A percentile compares a stretch with the other conserved stretches of the same genome.
phyloP scores from a whole-genome alignment of 164 flowering plant species.

The Liquidambar formosana region DNA sequence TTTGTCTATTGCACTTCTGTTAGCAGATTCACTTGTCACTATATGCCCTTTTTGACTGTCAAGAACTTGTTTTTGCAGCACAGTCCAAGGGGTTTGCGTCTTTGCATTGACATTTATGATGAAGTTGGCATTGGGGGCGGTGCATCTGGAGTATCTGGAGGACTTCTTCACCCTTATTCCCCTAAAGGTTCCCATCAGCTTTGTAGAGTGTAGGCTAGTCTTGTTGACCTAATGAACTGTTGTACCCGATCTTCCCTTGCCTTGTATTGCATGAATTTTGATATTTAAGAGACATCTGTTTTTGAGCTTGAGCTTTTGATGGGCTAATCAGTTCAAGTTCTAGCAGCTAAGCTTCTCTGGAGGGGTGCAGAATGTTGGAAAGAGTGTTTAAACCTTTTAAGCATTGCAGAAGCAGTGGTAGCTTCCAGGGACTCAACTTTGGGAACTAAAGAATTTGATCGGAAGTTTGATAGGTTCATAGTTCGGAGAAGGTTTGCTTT shows the following conservation, averaged over 20 bases:
- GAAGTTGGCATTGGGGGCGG: conserved; percentile 94
- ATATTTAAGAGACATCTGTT: background rate
- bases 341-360: conserved; percentile 89
- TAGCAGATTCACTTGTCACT: too few relatives aligned
- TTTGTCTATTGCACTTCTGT: background rate
- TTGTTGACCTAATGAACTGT: background rate
- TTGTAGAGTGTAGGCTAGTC: conserved; percentile 12
- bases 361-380: conserved; percentile 80
- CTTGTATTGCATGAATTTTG: background rate
- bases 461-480: conserved; percentile 27
- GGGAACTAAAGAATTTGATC: conserved; percentile 16
- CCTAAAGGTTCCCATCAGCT: conserved; percentile 67
- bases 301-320: conserved; percentile 10
- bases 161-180: conserved; percentile 93
- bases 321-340: conserved; percentile 10
- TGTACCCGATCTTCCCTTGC: background rate
- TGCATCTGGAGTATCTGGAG: conserved; percentile 96
- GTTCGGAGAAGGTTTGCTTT: conserved; percentile 71
- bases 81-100: conserved; percentile 41
- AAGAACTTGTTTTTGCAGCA: conserved; percentile 44
- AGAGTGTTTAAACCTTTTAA: conserved; percentile 67
- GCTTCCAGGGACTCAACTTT: conserved; percentile 12
- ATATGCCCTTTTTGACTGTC: conserved; percentile 2
- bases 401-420: conserved; percentile 65
- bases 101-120: conserved; percentile 74